phyloP scores from a whole-genome alignment of 192 early-diverging fungal genomes.

The Linderina pennispora region DNA sequence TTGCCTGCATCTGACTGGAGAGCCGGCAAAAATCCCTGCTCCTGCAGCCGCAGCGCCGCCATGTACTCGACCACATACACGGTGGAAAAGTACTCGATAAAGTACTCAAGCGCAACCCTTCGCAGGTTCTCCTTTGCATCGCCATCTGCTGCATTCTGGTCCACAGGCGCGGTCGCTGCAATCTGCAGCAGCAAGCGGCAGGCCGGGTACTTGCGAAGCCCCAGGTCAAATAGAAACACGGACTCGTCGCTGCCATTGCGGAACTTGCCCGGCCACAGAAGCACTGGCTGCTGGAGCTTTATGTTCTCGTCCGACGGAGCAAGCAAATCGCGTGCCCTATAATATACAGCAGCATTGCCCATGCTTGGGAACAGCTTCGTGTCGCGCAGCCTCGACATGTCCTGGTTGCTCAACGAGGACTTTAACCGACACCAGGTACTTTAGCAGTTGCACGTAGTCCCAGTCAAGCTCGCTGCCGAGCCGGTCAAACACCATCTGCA shows the following conservation, averaged over 20 bases:
- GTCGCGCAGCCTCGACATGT: conserved; percentile 53
- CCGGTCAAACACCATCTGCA: conserved; percentile 79
- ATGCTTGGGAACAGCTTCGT: conserved; percentile 21
- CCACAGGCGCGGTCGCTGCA: conserved; percentile 19
- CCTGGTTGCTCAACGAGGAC: conserved; percentile 53
- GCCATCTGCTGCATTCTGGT: not conserved
- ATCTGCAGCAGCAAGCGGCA: conserved; percentile 32
- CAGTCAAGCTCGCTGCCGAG: conserved; percentile 67
- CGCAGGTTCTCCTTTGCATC: conserved; percentile 20
- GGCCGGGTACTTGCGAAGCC: conserved; percentile 41
- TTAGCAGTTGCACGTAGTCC: conserved; percentile 78
- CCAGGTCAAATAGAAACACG: conserved; percentile 24
- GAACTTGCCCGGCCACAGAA: conserved; percentile 62
- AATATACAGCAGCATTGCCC: not conserved
- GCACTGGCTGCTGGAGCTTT: conserved; percentile 56
- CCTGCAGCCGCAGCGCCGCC: not conserved
- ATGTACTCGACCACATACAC: not conserved
- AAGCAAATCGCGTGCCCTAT: conserved; percentile 57
- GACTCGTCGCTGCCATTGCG: conserved; percentile 19
- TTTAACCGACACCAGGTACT: conserved; percentile 74
- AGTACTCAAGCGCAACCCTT: conserved; percentile 55
- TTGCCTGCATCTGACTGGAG: not conserved
- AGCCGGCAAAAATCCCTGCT: not conserved
- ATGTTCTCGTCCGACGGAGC: conserved; percentile 55
- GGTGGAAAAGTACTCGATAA: conserved; percentile 54